Percentiles rank a stretch among this genome's conserved stretches.
Evolutionary conservation across 2,329 filamentous ascomycete species (phyloP).

Genomic region (Cercospora sp.): DNA sequence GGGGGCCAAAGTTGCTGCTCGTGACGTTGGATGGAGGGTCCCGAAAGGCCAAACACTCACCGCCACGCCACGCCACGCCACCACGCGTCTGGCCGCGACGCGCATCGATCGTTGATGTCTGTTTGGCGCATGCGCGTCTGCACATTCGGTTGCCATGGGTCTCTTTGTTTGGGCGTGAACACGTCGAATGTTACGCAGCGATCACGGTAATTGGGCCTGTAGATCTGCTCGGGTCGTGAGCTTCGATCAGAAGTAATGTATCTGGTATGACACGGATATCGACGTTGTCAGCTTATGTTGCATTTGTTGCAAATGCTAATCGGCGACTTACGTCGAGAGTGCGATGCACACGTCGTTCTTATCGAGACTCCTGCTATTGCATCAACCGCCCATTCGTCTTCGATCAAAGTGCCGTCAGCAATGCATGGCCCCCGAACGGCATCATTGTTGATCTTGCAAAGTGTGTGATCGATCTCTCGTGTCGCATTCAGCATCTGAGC

Average conservation of each 20-base stretch:
- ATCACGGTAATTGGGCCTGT: background rate
- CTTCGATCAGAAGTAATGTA: background rate
- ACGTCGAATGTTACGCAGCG: background rate
- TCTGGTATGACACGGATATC: background rate
- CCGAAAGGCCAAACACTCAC: background rate
- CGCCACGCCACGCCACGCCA: slow-evolving; percentile 7
- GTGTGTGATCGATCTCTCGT: background rate
- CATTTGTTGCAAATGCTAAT: background rate
- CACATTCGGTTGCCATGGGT: background rate
- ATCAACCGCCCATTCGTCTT: background rate
- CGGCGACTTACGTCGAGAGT: background rate
- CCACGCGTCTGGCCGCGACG: background rate
- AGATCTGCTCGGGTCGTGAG: background rate
- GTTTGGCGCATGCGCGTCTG: slow-evolving; percentile 3
- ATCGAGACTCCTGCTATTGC: background rate
- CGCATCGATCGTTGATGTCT: slow-evolving; percentile 4
- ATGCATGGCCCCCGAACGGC: background rate
- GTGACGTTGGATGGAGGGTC: background rate
- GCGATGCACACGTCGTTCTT: background rate
- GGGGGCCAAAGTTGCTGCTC: background rate
- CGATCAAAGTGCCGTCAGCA: background rate
- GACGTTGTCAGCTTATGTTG: background rate
- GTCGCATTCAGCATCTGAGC: background rate
- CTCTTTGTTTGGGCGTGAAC: background rate
- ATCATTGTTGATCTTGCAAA: background rate